A percentile compares a stretch with the other conserved stretches of the same genome.
Evolutionary conservation across 441 rosid species (phyloP).

Genomic region (Jatropha multifida): DNA sequence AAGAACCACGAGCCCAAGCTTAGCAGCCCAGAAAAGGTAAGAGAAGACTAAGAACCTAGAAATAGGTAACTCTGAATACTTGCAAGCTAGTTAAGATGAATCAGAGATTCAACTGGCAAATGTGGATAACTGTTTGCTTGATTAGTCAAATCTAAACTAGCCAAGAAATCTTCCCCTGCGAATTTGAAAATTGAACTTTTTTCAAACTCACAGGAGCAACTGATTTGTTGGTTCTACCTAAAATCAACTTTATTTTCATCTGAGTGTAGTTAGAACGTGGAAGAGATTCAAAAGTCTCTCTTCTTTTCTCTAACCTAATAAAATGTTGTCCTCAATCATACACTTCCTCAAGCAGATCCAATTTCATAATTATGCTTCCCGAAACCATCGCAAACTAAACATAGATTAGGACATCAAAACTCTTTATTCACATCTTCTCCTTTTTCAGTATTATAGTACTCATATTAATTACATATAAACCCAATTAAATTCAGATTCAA

Average conservation of each 20-base stretch:
- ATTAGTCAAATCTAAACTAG: not conserved
- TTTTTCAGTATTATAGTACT: not conserved
- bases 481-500: not conserved
- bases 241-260: not conserved
- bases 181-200: not conserved
- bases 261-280: too few relatives aligned
- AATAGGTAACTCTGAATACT: not conserved
- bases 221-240: not conserved
- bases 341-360: not conserved
- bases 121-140: not conserved
- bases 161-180: not conserved
- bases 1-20: not conserved
- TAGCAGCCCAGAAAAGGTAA: not conserved
- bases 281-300: too few relatives aligned
- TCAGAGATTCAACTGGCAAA: not conserved
- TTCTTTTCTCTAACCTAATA: too few relatives aligned
- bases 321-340: too few relatives aligned
- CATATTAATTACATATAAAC: not conserved
- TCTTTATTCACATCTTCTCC: not conserved
- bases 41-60: slow-evolving; percentile 5
- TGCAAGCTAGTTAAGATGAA: not conserved
- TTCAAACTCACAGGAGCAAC: not conserved
- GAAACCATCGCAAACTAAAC: not conserved
- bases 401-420: not conserved
- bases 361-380: not conserved